Evolutionary conservation across 345 rosid genomes (phyloP).

Genomic region (Salix exigua): DNA sequence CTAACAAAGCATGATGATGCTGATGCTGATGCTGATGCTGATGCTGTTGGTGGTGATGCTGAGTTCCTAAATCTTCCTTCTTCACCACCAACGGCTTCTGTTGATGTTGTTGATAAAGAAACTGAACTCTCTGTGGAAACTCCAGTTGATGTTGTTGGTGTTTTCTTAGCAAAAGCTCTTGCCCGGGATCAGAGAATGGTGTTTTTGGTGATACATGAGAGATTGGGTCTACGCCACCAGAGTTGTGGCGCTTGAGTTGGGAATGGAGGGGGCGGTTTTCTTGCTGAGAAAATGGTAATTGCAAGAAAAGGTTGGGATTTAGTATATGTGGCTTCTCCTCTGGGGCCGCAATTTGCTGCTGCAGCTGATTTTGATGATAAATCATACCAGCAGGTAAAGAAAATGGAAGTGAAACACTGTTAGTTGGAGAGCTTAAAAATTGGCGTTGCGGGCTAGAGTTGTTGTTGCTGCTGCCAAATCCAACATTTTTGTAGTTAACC

Average conservation of each 20-base stretch:
- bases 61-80: slow-evolving; percentile 24
- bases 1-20: slow-evolving; percentile 37
- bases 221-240: slow-evolving; percentile 30
- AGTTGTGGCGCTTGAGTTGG: slow-evolving; percentile 40
- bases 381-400: slow-evolving; percentile 27
- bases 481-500: slow-evolving; percentile 21
- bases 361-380: slow-evolving; percentile 25
- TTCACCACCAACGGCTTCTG: slow-evolving; percentile 32
- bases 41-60: slow-evolving; percentile 17
- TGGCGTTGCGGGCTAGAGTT: slow-evolving; percentile 22
- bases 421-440: slow-evolving; percentile 23
- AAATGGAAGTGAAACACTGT: slow-evolving; percentile 16
- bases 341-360: slow-evolving; percentile 26
- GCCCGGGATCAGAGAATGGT: slow-evolving; percentile 33
- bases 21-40: slow-evolving; percentile 33
- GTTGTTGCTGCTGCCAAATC: slow-evolving; percentile 15
- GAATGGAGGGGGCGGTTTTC: slow-evolving; percentile 36
- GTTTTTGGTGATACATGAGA: slow-evolving; percentile 24
- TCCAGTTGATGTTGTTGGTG: slow-evolving; percentile 31
- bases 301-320: slow-evolving; percentile 34
- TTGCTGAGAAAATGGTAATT: slow-evolving; percentile 23
- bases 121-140: slow-evolving; percentile 34
- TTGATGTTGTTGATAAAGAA: slow-evolving; percentile 32
- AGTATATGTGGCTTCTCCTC: slow-evolving; percentile 39
- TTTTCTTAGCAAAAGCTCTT: slow-evolving; percentile 27